Evolutionary conservation across 192 early-diverging fungal species (phyloP).

Genomic region (Coemansia asiatica): DNA sequence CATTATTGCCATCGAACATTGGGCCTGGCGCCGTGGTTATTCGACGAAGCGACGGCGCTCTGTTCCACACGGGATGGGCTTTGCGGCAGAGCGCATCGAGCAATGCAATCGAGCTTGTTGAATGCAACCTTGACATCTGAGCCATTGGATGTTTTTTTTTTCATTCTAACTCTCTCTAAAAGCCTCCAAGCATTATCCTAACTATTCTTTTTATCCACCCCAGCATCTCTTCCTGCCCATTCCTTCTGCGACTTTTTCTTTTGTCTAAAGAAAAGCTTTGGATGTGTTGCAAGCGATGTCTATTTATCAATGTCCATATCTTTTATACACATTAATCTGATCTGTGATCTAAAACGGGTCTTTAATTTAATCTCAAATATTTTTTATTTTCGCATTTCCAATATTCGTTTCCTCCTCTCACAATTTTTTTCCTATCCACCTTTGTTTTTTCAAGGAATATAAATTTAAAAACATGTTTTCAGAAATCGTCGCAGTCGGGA

Average conservation of each 20-base stretch:
- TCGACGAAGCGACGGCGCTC: slow-evolving; percentile 33
- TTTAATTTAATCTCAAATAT: neutral
- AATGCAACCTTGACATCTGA: slow-evolving; percentile 21
- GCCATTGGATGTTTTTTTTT: neutral
- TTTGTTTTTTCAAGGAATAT: no score
- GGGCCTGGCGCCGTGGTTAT: slow-evolving; percentile 24
- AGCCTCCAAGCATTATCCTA: no score
- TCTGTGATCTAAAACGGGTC: neutral
- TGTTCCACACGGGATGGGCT: slow-evolving; percentile 45
- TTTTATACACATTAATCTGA: neutral
- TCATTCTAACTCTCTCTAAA: no score
- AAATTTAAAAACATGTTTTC: slow-evolving; percentile 55
- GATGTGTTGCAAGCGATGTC: no score
- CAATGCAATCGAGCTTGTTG: slow-evolving; percentile 18
- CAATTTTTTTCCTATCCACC: neutral
- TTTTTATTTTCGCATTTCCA: neutral
- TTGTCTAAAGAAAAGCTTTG: no score
- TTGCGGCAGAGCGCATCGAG: slow-evolving; percentile 12
- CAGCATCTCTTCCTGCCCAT: no score
- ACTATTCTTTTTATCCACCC: no score
- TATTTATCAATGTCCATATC: no score
- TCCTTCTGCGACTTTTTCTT: no score
- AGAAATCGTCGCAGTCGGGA: slow-evolving; percentile 40
- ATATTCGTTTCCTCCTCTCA: neutral
- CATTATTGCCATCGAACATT: slow-evolving; percentile 17